phyloP scores from a whole-genome alignment of 441 rosid genomes.

The Pelargonium citronellum region DNA sequence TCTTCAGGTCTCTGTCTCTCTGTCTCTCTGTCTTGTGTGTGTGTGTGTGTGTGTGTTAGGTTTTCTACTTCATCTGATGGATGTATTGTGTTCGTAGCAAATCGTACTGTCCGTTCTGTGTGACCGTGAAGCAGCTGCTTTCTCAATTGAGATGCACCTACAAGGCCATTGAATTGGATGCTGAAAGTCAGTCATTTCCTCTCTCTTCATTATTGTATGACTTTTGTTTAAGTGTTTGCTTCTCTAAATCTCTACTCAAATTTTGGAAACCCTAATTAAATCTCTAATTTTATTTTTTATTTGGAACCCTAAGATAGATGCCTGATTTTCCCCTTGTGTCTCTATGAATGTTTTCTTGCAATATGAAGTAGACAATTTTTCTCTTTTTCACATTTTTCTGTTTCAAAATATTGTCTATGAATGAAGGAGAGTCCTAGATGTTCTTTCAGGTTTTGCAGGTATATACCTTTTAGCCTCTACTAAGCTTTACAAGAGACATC shows the following conservation, averaged over 20 bases:
- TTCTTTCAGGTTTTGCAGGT: no score
- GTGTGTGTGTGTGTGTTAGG: not conserved
- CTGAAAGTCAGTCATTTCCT: slow-evolving; percentile 41
- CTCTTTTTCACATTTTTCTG: no score
- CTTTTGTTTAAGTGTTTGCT: not conserved
- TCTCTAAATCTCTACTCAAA: not conserved
- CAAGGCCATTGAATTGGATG: slow-evolving; percentile 57
- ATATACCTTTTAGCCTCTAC: not conserved
- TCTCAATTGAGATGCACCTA: slow-evolving; percentile 46
- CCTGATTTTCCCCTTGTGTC: no score
- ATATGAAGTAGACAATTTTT: no score
- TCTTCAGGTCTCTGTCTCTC: slow-evolving; percentile 49
- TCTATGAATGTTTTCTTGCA: no score
- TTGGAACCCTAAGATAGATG: not conserved
- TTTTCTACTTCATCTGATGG: not conserved
- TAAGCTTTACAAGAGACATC: not conserved
- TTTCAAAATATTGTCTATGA: no score
- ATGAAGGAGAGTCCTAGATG: no score
- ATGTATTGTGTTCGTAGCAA: slow-evolving; percentile 46
- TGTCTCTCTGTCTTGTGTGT: no score
- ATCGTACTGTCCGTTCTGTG: slow-evolving; percentile 63
- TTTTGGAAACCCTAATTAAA: not conserved
- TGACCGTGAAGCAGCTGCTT: slow-evolving; percentile 57
- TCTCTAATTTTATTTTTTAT: not conserved
- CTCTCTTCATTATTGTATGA: not conserved